Base-by-base conservation (phyloP, 2,329 filamentous ascomycete species). In the Microsporum audouinii region DNA sequence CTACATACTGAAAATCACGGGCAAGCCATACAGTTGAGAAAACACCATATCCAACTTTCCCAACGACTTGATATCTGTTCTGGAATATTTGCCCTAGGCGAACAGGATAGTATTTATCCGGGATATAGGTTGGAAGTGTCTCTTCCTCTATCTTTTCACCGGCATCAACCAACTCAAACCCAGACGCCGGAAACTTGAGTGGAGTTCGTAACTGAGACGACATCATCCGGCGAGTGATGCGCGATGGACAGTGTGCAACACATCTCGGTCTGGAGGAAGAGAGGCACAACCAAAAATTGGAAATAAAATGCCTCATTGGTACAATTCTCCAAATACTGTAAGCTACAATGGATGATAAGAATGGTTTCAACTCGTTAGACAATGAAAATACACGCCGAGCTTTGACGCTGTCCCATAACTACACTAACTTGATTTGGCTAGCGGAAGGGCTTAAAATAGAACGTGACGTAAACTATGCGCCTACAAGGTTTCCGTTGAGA, bases 21-120 rank as follows among this genome's bases (percentile, higher is more conserved):
- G 36, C 36, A 17, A 60, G 59, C 59, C 59, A 60, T 2, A 57
- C 59, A 6, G 59, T 60, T 33, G 59, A 60, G 29, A 8, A 45
- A 7, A 14, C 51, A 1, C 59, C 59, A 36, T 57, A 57, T 6
- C 59, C 59, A 29, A 60, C 17, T 29, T 60, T 60, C 2, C 51
- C 49, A 27, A 60, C 49, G 14, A 60, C 33, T 10, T 57, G 59
- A 27, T 60, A 60, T 17, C 53, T 43, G 5, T 34, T 23, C 2
- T 60, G 17, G 38, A 60, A 57, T 17, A 57, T 14, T 3, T 60
- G 29, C 2, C 59, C 51, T 17, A 60, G 47, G 7, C 31, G 36
- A 29, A 47, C 51, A 23, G 59, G 59, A 34, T 60, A 47, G 12
- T 59, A 59, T n/a, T n/a, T 41, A 4, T 45, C 27, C 5, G 36